These are phyloP conservation scores for Mycena venus DNA, from an alignment of 768 basidiomycete genomes.

Conservation along the genomic window DNA sequence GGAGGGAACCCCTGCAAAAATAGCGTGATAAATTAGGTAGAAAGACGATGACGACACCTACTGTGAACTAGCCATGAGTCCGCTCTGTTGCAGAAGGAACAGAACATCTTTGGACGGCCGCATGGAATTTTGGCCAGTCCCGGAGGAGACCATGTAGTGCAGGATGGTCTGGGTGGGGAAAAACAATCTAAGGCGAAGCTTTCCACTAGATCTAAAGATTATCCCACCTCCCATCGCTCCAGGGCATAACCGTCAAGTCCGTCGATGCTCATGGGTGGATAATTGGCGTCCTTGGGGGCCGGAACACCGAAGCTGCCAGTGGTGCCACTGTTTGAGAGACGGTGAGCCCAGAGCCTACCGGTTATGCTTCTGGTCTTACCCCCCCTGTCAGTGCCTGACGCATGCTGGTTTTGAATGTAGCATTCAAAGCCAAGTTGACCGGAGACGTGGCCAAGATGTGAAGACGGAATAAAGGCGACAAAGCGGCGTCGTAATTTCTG, in stretches of 20 bases:
- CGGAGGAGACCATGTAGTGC: conserved; percentile 98
- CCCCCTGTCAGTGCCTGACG: conserved; percentile 90
- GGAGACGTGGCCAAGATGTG: conserved; percentile 76
- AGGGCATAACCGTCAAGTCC: conserved; percentile 85
- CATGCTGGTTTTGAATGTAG: conserved; percentile 83
- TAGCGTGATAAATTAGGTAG: conserved; percentile 20
- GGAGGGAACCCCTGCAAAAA: conserved; percentile 64
- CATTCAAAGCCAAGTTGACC: conserved; percentile 76
- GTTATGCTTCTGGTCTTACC: conserved; percentile 60
- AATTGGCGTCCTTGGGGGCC: conserved; percentile 74
- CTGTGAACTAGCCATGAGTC: conserved; percentile 85
- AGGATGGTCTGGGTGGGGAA: conserved; percentile 83
- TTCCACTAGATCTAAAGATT: not conserved
- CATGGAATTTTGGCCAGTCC: conserved; percentile 78
- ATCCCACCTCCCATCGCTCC: conserved; percentile 89
- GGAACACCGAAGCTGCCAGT: conserved; percentile 90
- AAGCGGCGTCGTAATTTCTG: conserved; percentile 81
- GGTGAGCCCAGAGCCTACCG: conserved; percentile 4
- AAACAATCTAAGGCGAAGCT: conserved; percentile 12
- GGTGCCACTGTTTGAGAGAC: conserved; percentile 65
- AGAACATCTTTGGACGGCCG: conserved; percentile 89
- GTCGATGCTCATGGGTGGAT: conserved; percentile 65
- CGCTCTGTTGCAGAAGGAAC: conserved; percentile 85
- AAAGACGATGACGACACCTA: conserved; percentile 49
- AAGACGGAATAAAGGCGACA: conserved; percentile 72